Percentiles rank a stretch among this genome's conserved stretches.
Evolutionary conservation across 176 grass and related monocot species (phyloP).

Genomic region (Carex littledalei): DNA sequence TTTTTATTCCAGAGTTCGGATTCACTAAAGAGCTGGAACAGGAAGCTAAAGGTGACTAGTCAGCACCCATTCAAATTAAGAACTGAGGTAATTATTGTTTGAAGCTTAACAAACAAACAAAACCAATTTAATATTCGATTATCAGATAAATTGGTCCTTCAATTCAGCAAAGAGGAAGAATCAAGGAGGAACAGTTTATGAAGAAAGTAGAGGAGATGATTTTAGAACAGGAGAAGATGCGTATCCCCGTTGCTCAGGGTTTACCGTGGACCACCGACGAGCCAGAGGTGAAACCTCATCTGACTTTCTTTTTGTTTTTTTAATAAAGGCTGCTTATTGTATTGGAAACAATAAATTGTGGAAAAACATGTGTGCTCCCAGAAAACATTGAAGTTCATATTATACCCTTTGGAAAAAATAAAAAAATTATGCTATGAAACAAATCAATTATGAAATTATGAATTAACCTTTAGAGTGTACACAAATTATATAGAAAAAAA

Average conservation of each 20-base stretch:
- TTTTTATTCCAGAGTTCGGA: slow-evolving; percentile 48
- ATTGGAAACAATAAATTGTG: background rate
- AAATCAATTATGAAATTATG: background rate
- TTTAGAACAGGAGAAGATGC: slow-evolving; percentile 61
- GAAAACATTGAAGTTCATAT: background rate
- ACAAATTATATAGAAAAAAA: background rate
- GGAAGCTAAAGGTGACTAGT: slow-evolving; percentile 75
- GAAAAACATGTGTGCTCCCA: background rate
- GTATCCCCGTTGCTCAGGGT: slow-evolving; percentile 81
- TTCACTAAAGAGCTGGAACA: slow-evolving; percentile 69
- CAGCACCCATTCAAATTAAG: slow-evolving; percentile 91
- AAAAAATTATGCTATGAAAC: background rate
- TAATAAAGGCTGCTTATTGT: background rate
- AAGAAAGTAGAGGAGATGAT: slow-evolving; percentile 86
- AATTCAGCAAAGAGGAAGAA: slow-evolving; percentile 71
- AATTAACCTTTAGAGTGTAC: background rate
- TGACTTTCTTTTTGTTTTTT: background rate
- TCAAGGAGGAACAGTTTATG: slow-evolving; percentile 67
- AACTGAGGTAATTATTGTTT: slow-evolving; percentile 61
- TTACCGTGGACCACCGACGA: slow-evolving; percentile 93
- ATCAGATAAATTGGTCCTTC: background rate
- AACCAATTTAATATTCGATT: slow-evolving; percentile 10
- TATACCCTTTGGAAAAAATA: background rate
- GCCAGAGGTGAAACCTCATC: slow-evolving; percentile 49
- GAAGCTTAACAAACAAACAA: slow-evolving; percentile 1